Percentiles rank a stretch among this genome's conserved stretches.
Evolutionary conservation across 1,284 basidiomycete species (phyloP).

Genomic region (Cutaneotrichosporon sp.): DNA sequence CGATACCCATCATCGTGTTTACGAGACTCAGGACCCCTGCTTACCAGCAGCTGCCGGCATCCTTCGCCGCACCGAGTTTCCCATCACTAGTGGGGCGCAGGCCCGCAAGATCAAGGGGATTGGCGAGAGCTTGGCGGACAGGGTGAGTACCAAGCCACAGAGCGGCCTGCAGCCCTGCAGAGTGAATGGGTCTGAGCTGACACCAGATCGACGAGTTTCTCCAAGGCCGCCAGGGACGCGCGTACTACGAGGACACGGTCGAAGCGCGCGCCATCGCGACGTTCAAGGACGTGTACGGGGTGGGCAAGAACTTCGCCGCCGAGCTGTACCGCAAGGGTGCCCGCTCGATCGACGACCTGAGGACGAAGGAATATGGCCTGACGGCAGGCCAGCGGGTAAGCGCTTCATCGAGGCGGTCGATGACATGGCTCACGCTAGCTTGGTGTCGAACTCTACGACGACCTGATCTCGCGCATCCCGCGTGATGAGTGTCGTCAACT

Average conservation of each 20-base stretch:
- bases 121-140: conserved; percentile 71
- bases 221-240: conserved; percentile 36
- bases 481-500: conserved; percentile 72
- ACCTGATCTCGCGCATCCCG: conserved; percentile 72
- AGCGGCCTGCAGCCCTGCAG: background rate
- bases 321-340: conserved; percentile 76
- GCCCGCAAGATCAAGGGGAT: conserved; percentile 67
- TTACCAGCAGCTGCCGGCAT: conserved; percentile 38
- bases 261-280: conserved; percentile 46
- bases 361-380: conserved; percentile 56
- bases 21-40: background rate
- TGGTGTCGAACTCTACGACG: conserved; percentile 76
- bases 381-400: conserved; percentile 62
- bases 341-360: conserved; percentile 73
- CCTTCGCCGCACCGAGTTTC: conserved; percentile 55
- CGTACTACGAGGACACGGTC: conserved; percentile 46
- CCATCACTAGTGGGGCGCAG: conserved; percentile 65
- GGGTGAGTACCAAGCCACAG: conserved; percentile 57
- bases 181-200: background rate
- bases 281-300: conserved; percentile 81
- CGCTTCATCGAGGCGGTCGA: background rate
- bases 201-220: conserved; percentile 51
- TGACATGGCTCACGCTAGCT: conserved; percentile 52
- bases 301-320: conserved; percentile 67
- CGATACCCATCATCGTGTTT: too few relatives aligned